Conservation (phyloP, 345 rosid species). For the Heritiera littoralis region DNA sequence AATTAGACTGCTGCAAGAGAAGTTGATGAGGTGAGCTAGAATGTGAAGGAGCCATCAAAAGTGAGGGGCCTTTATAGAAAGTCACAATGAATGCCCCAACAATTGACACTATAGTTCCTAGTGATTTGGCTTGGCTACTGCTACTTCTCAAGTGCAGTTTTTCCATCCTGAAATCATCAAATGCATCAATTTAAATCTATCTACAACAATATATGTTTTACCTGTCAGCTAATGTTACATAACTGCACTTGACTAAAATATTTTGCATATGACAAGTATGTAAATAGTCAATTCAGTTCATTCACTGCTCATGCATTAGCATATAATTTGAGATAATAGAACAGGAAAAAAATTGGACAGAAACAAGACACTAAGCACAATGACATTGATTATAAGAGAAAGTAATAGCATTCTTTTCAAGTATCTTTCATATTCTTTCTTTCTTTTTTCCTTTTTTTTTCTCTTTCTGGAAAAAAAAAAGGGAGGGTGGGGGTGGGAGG, state of each 20-base stretch:
- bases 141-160: slow-evolving; percentile 36
- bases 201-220: not conserved
- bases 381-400: not conserved
- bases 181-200: slow-evolving; percentile 6
- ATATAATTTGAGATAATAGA: not conserved
- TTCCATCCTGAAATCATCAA: slow-evolving; percentile 43
- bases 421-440: not conserved
- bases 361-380: not conserved
- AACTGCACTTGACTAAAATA: not conserved
- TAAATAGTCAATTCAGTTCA: slow-evolving; percentile 10
- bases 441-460: not conserved
- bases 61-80: slow-evolving; percentile 47
- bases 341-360: not conserved
- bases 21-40: slow-evolving; percentile 19
- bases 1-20: slow-evolving; percentile 29
- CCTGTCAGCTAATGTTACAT: not conserved
- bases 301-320: not conserved
- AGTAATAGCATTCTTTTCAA: not conserved
- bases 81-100: slow-evolving; percentile 46
- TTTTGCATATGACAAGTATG: not conserved
- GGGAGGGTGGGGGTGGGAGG: too few species aligned
- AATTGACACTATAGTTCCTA: slow-evolving; percentile 46
- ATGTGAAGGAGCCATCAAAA: slow-evolving; percentile 23
- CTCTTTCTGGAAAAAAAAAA: too few species aligned
- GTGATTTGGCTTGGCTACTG: slow-evolving; percentile 39